Evolutionary conservation across 2,329 filamentous ascomycete species (phyloP).

Genomic region (Aspergillus sp.): DNA sequence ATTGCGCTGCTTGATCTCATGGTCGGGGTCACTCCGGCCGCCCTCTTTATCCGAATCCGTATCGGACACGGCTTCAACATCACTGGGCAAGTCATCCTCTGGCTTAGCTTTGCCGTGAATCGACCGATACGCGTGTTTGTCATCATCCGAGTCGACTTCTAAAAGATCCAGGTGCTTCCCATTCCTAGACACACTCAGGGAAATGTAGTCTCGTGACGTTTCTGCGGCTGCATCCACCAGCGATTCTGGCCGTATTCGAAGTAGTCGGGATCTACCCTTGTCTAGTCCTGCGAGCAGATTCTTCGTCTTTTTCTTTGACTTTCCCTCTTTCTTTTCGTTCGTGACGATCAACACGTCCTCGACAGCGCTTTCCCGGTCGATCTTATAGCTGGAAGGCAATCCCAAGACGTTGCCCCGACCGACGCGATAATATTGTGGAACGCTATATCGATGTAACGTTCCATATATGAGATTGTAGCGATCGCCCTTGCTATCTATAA

Average conservation of each 20-base stretch:
- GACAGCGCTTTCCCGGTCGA: constrained; percentile 64
- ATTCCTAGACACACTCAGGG: constrained; percentile 27
- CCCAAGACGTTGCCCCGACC: constrained; percentile 74
- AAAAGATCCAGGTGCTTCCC: constrained; percentile 44
- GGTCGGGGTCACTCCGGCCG: constrained; percentile 40
- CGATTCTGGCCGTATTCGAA: constrained; percentile 30
- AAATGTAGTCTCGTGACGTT: constrained; percentile 35
- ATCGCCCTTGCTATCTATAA: constrained; percentile 76
- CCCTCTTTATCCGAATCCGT: constrained; percentile 47
- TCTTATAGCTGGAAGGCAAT: constrained; percentile 58
- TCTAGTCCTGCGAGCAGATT: constrained; percentile 34
- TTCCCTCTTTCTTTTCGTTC: constrained; percentile 41
- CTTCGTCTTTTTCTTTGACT: constrained; percentile 51
- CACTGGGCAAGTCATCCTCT: constrained; percentile 48
- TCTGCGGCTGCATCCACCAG: constrained; percentile 23
- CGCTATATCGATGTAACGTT: constrained; percentile 67
- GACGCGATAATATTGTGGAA: constrained; percentile 70
- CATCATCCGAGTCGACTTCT: constrained; percentile 48
- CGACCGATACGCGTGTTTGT: constrained; percentile 63
- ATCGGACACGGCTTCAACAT: constrained; percentile 53
- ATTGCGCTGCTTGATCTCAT: constrained; percentile 46
- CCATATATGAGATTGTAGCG: constrained; percentile 74
- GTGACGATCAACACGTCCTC: constrained; percentile 43
- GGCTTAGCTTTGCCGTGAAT: constrained; percentile 65
- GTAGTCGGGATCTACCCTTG: constrained; percentile 24